Evolutionary conservation across 2,329 filamentous ascomycete species (phyloP).

Genomic region (Gremmenia infestans): DNA sequence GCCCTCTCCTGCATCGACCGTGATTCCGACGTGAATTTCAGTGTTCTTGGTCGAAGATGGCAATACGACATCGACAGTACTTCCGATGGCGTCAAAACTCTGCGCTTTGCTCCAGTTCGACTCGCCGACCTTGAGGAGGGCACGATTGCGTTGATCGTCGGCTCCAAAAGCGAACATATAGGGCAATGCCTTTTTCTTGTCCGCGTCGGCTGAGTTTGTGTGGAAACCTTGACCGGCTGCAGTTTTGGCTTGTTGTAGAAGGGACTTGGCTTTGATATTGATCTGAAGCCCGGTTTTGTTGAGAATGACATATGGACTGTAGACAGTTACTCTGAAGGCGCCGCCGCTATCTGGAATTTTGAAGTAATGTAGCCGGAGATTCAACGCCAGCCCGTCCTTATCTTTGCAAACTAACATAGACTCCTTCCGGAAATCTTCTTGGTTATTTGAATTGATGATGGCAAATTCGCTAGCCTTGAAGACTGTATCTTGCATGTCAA

Average conservation of each 20-base stretch:
- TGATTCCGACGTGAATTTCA: conserved; percentile 89
- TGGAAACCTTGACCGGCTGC: conserved; percentile 74
- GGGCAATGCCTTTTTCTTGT: conserved; percentile 70
- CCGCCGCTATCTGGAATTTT: conserved; percentile 86
- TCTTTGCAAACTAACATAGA: conserved; percentile 77
- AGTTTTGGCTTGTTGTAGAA: conserved; percentile 75
- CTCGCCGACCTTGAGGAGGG: conserved; percentile 79
- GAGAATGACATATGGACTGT: conserved; percentile 88
- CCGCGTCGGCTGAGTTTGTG: conserved; percentile 41
- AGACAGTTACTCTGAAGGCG: conserved; percentile 92
- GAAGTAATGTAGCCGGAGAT: conserved; percentile 86
- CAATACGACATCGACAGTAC: conserved; percentile 80
- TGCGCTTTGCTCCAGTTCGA: conserved; percentile 97
- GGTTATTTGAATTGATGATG: conserved; percentile 86
- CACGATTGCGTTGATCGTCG: conserved; percentile 87
- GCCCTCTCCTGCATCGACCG: conserved; percentile 83
- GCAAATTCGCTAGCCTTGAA: conserved; percentile 96
- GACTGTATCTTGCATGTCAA: conserved; percentile 94
- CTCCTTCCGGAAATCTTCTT: conserved; percentile 86
- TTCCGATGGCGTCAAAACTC: conserved; percentile 96
- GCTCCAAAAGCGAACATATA: conserved; percentile 94
- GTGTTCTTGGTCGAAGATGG: conserved; percentile 63
- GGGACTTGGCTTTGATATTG: conserved; percentile 81
- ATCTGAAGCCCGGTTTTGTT: conserved; percentile 93
- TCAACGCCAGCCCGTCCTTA: conserved; percentile 70